phyloP scores from a whole-genome alignment of 768 basidiomycete genomes.

The Russula foetens region DNA sequence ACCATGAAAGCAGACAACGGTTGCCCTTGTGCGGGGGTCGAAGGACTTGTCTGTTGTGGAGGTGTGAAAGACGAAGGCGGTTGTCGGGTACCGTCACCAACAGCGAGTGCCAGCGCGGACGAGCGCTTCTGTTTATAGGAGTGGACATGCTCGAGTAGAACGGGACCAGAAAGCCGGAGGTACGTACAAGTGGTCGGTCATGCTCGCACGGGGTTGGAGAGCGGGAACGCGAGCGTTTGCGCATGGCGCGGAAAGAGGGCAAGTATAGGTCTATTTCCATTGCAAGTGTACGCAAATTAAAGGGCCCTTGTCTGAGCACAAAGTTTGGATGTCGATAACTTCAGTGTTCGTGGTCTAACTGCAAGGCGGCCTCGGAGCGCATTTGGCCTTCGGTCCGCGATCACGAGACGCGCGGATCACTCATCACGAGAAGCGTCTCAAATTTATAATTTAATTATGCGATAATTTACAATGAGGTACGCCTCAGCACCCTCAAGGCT shows the following conservation, averaged over 20 bases:
- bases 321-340: not conserved
- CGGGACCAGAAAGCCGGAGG: not conserved
- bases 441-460: too few relatives aligned
- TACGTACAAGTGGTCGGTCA: slow-evolving; percentile 50
- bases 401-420: not conserved
- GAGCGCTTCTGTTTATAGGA: slow-evolving; percentile 46
- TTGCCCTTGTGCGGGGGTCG: slow-evolving; percentile 24
- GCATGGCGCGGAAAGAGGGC: slow-evolving; percentile 31
- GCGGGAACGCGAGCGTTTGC: slow-evolving; percentile 26
- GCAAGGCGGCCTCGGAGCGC: too few relatives aligned
- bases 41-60: slow-evolving; percentile 14
- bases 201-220: slow-evolving; percentile 27
- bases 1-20: not conserved
- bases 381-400: not conserved
- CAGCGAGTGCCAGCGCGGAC: slow-evolving; percentile 29
- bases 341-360: too few relatives aligned
- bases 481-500: too few relatives aligned
- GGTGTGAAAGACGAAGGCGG: slow-evolving; percentile 12
- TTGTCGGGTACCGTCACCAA: slow-evolving; percentile 22
- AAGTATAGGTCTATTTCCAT: slow-evolving; percentile 56
- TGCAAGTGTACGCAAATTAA: slow-evolving; percentile 13
- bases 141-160: not conserved
- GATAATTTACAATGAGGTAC: too few relatives aligned
- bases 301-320: not conserved
- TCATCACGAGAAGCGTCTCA: not conserved